Conservation (phyloP, 1,139 yeast species). For the Diutina pseudorugosa region DNA sequence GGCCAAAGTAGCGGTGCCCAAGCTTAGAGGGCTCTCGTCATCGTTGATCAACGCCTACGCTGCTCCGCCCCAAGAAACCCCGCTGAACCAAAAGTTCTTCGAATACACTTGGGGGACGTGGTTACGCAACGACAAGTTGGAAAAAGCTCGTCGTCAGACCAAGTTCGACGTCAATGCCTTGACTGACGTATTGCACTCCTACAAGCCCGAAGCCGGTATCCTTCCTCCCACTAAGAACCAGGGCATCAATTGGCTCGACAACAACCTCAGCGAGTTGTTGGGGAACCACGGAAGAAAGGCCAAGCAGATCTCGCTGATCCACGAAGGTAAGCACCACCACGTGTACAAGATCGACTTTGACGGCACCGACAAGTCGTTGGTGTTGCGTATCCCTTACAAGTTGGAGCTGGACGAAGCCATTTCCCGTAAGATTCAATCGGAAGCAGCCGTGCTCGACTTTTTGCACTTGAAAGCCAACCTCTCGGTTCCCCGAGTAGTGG, state of each 20-base stretch:
- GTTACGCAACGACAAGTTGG: conserved; percentile 65
- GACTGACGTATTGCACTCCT: conserved; percentile 32
- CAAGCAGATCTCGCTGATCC: conserved; percentile 69
- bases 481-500: conserved; percentile 62
- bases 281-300: conserved; percentile 32
- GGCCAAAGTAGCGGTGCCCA: not conserved
- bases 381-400: conserved; percentile 78
- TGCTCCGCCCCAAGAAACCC: not conserved
- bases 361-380: conserved; percentile 36
- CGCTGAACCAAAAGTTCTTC: conserved; percentile 53
- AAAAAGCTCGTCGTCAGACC: conserved; percentile 70
- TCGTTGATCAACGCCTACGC: not conserved
- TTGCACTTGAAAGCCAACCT: conserved; percentile 39
- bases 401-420: conserved; percentile 53
- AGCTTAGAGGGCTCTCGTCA: not conserved
- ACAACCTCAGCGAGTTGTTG: conserved; percentile 25
- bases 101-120: conserved; percentile 93
- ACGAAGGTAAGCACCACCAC: conserved; percentile 91
- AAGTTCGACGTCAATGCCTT: conserved; percentile 74
- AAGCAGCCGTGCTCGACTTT: conserved; percentile 89
- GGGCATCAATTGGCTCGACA: conserved; percentile 15
- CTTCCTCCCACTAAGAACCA: not conserved
- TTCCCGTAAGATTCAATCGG: conserved; percentile 63
- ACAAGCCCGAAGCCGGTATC: conserved; percentile 12
- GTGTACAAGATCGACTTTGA: conserved; percentile 62